Base-by-base conservation (phyloP, 768 basidiomycete species). In the Gymnopilus dilepis region DNA sequence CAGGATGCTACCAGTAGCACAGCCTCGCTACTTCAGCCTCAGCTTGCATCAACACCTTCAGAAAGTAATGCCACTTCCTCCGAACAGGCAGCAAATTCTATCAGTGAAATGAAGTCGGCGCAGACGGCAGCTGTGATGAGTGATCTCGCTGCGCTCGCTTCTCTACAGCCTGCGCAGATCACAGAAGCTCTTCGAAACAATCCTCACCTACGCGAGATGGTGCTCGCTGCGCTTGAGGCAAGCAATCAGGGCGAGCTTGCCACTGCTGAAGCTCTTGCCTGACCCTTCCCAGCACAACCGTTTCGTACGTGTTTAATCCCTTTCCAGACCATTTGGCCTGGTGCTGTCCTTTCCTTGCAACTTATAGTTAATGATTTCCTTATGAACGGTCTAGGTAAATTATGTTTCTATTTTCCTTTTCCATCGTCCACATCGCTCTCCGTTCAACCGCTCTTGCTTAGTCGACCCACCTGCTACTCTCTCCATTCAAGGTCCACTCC, bases 111-210 rank as follows among this genome's bases (percentile, higher is more conserved):
- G 15, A 9, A 37, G 30, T 40, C 42, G 11, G 6, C 40, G 26
- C 62, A 59, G 19, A 26, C 9, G 53, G 34, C 4, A 30, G 38
- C 58, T 58, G 13, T 60, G 58, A 28, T 61, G 58, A 57, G 61
- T 64, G 37, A 55, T 65, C 63, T 77, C 4, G 65, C 70, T 30
- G 69, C 75, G 2, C 58, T 80, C 21, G 72, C 78, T 15, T 67
- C 70, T 31, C 60, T 80, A 34, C 71, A 78, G 41, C 73, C 76
- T 31, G 62, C 71, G n/a, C 77, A 80, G 61, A 72, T 81, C 8
- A 71, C 73, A 17, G 75, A 78, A 24, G 65, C 79, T 26, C 67
- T 81, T 48, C 70, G 73, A 19, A 72, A 70, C 21, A 79, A 81
- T 59, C 74, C 80, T 1, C 73, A 79, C 40, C 64, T 81, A 50